Percentiles rank a stretch among this genome's conserved stretches.
Conservation (phyloP, 2,329 filamentous ascomycete genomes). For the Ciborinia camelliae region DNA sequence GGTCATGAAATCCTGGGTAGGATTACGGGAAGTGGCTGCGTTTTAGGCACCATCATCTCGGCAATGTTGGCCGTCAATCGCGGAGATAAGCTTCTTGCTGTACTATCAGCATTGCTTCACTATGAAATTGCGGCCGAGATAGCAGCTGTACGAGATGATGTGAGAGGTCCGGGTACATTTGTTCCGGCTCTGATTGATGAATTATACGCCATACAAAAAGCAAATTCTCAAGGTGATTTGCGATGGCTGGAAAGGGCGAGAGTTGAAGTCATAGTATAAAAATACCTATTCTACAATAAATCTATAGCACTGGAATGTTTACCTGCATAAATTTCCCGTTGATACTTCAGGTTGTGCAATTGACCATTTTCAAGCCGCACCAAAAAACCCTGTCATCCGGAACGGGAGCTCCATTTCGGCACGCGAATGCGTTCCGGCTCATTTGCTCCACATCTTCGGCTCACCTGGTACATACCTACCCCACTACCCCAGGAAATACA, state of each 20-base stretch:
- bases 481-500: conserved; percentile 16
- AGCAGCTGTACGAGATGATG: conserved; percentile 64
- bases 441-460: conserved; percentile 14
- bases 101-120: conserved; percentile 68
- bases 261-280: conserved; percentile 41
- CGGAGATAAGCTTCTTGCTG: conserved; percentile 66
- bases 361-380: neutral
- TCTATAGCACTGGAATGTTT: neutral
- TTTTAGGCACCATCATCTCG: conserved; percentile 76
- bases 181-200: conserved; percentile 81
- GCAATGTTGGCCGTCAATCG: conserved; percentile 64
- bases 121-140: conserved; percentile 66
- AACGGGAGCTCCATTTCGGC: neutral
- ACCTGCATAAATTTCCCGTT: neutral
- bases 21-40: conserved; percentile 81
- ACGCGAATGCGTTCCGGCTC: neutral
- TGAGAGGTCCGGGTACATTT: conserved; percentile 81
- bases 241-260: conserved; percentile 53
- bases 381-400: neutral
- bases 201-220: conserved; percentile 50
- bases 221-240: conserved; percentile 47
- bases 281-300: neutral
- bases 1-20: conserved; percentile 68
- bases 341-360: neutral
- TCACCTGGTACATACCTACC: conserved; percentile 6